Conservation (phyloP, 805 yeast species). For the Ogataea naganishii region DNA sequence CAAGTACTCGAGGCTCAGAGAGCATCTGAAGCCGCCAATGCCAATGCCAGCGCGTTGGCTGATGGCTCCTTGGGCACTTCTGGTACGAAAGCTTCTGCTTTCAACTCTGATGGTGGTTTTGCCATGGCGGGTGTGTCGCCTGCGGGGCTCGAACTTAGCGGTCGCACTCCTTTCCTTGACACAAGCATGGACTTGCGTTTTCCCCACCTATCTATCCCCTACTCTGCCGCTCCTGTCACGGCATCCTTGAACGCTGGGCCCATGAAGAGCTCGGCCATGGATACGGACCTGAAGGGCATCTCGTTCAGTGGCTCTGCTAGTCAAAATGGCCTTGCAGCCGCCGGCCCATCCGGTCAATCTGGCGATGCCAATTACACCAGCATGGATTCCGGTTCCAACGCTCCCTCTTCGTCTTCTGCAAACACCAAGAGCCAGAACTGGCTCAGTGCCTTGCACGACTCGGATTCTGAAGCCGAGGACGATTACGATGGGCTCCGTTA, state of each 20-base stretch:
- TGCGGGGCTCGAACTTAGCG: conserved; percentile 19
- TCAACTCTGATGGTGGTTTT: conserved; percentile 2
- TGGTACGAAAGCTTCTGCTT: neutral
- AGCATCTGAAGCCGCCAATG: conserved; percentile 16
- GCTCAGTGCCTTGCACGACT: conserved; percentile 10
- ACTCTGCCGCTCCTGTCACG: conserved; percentile 70
- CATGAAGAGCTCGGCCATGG: conserved; percentile 1
- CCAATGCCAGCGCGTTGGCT: conserved; percentile 5
- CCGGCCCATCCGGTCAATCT: too few relatives aligned
- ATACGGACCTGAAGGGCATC: neutral
- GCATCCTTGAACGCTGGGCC: conserved; percentile 36
- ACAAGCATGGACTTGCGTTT: conserved; percentile 23
- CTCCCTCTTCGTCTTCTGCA: conserved; percentile 3
- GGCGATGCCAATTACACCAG: too few relatives aligned
- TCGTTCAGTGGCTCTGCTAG: neutral
- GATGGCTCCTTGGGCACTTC: conserved; percentile 4
- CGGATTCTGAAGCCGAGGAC: conserved; percentile 31
- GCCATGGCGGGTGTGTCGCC: conserved; percentile 15
- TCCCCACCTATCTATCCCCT: conserved; percentile 47
- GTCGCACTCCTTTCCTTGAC: conserved; percentile 20
- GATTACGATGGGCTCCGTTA: conserved; percentile 22
- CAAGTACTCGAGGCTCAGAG: conserved; percentile 50
- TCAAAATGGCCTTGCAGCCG: neutral
- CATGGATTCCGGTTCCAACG: conserved; percentile 3
- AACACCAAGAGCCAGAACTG: conserved; percentile 5